Conservation (phyloP, 2,329 filamentous ascomycete species). For the Nemania diffusa region DNA sequence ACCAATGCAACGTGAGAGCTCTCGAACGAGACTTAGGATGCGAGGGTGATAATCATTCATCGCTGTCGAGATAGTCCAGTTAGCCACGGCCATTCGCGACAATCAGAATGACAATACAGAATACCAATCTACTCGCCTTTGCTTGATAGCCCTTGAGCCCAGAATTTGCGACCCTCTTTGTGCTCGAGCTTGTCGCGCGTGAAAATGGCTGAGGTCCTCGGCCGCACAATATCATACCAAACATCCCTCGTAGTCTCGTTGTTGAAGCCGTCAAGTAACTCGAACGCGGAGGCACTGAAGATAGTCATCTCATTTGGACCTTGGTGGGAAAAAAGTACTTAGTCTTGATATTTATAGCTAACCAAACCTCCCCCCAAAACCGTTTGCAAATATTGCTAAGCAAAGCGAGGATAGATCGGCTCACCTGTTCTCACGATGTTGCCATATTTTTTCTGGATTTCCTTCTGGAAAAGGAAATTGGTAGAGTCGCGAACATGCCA, state of each 20-base stretch:
- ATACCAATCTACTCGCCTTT: slow-evolving; percentile 30
- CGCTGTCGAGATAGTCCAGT: slow-evolving; percentile 18
- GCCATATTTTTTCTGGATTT: slow-evolving; percentile 37
- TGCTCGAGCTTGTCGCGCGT: slow-evolving; percentile 36
- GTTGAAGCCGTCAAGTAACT: slow-evolving; percentile 37
- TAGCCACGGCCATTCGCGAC: background rate
- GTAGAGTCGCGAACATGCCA: slow-evolving; percentile 38
- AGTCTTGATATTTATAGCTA: slow-evolving; percentile 19
- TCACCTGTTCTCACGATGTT: slow-evolving; percentile 37
- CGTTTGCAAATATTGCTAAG: background rate
- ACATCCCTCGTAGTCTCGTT: slow-evolving; percentile 38
- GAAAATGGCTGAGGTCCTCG: slow-evolving; percentile 38
- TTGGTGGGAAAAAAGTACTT: slow-evolving; percentile 11
- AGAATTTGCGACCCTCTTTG: slow-evolving; percentile 36
- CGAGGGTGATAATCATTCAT: slow-evolving; percentile 38
- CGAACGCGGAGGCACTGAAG: slow-evolving; percentile 33
- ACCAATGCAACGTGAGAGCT: slow-evolving; percentile 31
- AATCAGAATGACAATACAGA: too few relatives aligned
- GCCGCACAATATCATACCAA: slow-evolving; percentile 40
- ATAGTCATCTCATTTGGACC: slow-evolving; percentile 40
- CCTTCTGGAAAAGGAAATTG: slow-evolving; percentile 30
- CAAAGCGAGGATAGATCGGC: background rate
- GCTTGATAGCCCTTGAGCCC: slow-evolving; percentile 33
- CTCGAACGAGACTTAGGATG: slow-evolving; percentile 25
- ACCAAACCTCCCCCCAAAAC: too few relatives aligned